A percentile compares a stretch with the other conserved stretches of the same genome.
Conservation (phyloP, 169 alveolate genomes). For the Cryptosporidium tyzzeri region DNA sequence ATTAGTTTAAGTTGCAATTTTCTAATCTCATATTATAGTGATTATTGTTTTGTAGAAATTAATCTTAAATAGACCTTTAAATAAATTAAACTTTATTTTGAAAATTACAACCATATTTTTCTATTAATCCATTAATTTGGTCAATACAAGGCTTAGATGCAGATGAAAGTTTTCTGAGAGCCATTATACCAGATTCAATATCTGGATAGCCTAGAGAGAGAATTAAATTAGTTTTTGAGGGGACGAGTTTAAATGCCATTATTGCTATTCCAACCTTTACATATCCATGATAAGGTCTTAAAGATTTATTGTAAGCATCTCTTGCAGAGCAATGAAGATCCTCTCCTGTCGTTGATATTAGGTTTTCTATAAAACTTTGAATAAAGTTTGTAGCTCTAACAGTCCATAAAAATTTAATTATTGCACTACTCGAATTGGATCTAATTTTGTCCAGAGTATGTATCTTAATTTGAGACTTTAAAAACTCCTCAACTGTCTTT, state of each 20-base stretch:
- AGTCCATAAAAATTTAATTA: slow-evolving; percentile 55
- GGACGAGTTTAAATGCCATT: slow-evolving; percentile 36
- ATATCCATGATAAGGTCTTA: slow-evolving; percentile 72
- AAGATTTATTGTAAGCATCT: slow-evolving; percentile 47
- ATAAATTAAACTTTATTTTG: slow-evolving; percentile 14
- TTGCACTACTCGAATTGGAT: slow-evolving; percentile 19
- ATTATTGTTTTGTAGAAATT: not conserved
- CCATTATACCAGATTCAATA: not conserved
- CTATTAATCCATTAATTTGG: slow-evolving; percentile 24
- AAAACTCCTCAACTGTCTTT: slow-evolving; percentile 57
- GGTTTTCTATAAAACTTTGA: slow-evolving; percentile 32
- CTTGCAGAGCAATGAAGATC: not conserved
- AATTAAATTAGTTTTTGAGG: slow-evolving; percentile 20
- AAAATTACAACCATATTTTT: slow-evolving; percentile 42
- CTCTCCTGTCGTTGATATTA: slow-evolving; percentile 7
- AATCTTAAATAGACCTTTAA: not conserved
- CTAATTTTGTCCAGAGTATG: slow-evolving; percentile 21
- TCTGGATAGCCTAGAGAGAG: slow-evolving; percentile 51
- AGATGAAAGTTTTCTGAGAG: not conserved
- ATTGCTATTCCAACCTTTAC: slow-evolving; percentile 42
- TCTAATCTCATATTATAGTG: not conserved
- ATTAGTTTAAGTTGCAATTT: not conserved
- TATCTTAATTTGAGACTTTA: slow-evolving; percentile 22
- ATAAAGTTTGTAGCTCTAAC: slow-evolving; percentile 62
- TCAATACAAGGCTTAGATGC: slow-evolving; percentile 63